Base-by-base conservation (phyloP, 805 yeast genomes). In the Saccharomycopsis selenospora region DNA sequence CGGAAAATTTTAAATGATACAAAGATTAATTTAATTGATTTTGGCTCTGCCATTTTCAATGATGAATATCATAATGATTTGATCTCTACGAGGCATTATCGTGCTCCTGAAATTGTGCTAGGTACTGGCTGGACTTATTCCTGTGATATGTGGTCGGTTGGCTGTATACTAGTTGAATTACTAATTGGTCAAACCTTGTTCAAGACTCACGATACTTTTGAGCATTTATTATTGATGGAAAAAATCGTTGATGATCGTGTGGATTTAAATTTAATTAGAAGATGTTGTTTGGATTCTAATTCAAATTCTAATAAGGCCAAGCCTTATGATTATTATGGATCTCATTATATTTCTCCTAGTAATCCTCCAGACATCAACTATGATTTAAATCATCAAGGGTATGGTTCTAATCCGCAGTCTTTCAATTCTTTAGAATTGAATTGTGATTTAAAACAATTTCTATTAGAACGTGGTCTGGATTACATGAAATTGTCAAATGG, bases 101-200 rank as follows among this genome's bases (percentile, higher is more conserved):
- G 99, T 47, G 99, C 99, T 0, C 99, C 99, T 0, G 99, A 93
- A 63, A 89, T 93, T 54, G 88, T 91, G 1, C 67, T 93, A 26
- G 96, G 96, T 1, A 73, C 78, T n/a, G 96, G 97, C 17, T 93
- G 99, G 98, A 85, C 96, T 5, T 89, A 76, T 58, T 95, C 97
- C 1, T 91, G 98, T 64, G 99, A 93, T 63, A 70, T 91, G 68
- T 93, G 99, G 99, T 86, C 96, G 1, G 73, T 93, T 40, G 99
- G 96, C 1, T 91, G 98, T 64, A 87, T 93, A 13, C 67, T 93
- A 29, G 90, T 88, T 7, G 99, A 93, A 66, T 67, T 93, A 44
- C 81, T 86, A 33, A 87, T 95, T 17, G 99, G 99, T 24, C 95
- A 88, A 60, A 96, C 97, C 0, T 68, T 93, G 22, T 93, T 91